phyloP scores from a whole-genome alignment of 305 asterid species.

The Galium porrigens region DNA sequence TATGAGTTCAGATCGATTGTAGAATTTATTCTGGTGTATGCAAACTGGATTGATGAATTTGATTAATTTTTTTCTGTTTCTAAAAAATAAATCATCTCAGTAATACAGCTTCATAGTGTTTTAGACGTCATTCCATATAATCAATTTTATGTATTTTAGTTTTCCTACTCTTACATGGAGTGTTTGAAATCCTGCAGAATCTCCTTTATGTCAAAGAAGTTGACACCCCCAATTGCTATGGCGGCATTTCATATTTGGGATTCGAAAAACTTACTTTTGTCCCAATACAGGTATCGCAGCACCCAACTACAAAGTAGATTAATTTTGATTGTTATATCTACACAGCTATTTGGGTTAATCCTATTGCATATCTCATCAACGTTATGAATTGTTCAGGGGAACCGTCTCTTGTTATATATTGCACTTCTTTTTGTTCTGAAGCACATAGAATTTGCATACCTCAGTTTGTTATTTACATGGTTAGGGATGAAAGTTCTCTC shows the following conservation, averaged over 20 bases:
- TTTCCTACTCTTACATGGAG: constrained; percentile 11
- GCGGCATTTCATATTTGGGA: constrained; percentile 75
- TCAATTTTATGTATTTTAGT: not conserved
- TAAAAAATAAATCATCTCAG: not conserved
- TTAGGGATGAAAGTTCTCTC: not conserved
- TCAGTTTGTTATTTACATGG: not conserved
- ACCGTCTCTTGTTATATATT: not conserved
- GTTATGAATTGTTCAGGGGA: not conserved
- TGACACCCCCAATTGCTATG: constrained; percentile 71
- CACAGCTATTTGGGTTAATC: not conserved
- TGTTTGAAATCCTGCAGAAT: constrained; percentile 41
- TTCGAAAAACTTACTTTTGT: constrained; percentile 86
- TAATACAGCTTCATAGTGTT: not conserved
- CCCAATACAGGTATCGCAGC: constrained; percentile 70
- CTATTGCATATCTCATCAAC: not conserved
- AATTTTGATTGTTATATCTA: not conserved
- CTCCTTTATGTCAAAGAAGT: constrained; percentile 69
- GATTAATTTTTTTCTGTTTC: not conserved
- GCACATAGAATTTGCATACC: not conserved
- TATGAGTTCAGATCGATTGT: not conserved
- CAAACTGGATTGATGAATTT: not conserved
- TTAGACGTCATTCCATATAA: no score
- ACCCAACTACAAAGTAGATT: not conserved
- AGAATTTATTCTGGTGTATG: not conserved
- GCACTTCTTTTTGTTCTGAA: not conserved